Percentiles rank a stretch among this genome's conserved stretches.
Conservation (phyloP, 2,329 filamentous ascomycete species). For the Clonostachys byssicola region DNA sequence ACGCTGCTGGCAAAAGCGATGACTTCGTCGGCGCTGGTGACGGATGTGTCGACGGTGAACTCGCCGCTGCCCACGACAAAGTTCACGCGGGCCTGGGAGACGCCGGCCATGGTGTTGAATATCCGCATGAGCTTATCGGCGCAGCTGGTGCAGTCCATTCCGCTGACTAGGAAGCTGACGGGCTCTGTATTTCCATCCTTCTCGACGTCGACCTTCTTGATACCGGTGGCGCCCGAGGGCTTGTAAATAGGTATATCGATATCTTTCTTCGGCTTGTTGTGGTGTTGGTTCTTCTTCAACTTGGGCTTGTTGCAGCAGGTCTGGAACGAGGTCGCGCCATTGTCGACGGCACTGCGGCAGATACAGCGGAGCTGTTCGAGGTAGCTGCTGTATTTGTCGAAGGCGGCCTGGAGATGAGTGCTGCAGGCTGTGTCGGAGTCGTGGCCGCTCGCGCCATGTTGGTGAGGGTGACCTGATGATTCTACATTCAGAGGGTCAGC, state of each 20-base stretch:
- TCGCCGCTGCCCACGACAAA: conserved; percentile 30
- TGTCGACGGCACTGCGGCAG: conserved; percentile 13
- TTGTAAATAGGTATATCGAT: neutral
- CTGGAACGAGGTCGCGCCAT: conserved; percentile 2
- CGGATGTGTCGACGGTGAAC: conserved; percentile 16
- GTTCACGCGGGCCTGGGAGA: conserved; percentile 24
- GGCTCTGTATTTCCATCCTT: conserved; percentile 15
- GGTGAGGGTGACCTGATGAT: conserved; percentile 8
- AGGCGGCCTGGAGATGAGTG: conserved; percentile 12
- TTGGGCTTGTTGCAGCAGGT: conserved; percentile 6
- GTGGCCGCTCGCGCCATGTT: conserved; percentile 11
- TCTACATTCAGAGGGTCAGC: neutral
- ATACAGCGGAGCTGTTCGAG: conserved; percentile 16
- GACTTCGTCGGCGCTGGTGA: conserved; percentile 16
- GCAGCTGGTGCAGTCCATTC: conserved; percentile 30
- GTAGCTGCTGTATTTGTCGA: conserved; percentile 15
- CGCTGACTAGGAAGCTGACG: conserved; percentile 19
- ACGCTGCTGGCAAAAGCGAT: conserved; percentile 10
- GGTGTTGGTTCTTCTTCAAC: neutral
- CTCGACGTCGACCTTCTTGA: conserved; percentile 14
- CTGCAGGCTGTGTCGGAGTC: conserved; percentile 10
- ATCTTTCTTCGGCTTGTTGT: neutral
- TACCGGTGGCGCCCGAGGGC: neutral
- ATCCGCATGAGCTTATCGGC: conserved; percentile 23
- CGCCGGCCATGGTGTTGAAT: conserved; percentile 15